Evolutionary conservation across 495 filamentous ascomycete species (phyloP).

Genomic region (Tricharina praecox): DNA sequence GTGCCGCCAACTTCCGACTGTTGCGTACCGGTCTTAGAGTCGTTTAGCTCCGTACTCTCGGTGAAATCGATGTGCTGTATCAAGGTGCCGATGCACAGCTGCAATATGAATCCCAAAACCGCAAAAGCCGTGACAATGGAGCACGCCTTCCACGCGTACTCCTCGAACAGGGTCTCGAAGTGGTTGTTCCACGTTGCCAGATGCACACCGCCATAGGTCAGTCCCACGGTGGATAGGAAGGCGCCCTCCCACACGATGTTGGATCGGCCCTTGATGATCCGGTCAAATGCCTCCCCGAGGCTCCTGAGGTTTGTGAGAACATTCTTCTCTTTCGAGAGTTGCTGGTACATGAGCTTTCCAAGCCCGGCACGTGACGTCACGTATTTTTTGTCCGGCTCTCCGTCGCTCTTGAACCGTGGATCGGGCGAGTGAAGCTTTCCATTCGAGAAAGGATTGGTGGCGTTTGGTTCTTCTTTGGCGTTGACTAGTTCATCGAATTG

Average conservation of each 20-base stretch:
- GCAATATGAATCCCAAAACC: background rate
- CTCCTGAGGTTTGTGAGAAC: background rate
- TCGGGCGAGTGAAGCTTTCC: background rate
- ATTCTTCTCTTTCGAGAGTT: background rate
- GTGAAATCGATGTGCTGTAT: no score
- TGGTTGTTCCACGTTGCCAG: conserved; percentile 1
- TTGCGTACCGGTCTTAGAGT: no score
- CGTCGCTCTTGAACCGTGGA: no score
- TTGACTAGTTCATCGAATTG: background rate
- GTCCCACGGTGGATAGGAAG: background rate
- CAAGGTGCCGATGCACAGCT: background rate
- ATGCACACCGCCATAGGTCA: conserved; percentile 3
- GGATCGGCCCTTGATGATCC: background rate
- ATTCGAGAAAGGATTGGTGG: background rate
- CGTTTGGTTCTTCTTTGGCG: no score
- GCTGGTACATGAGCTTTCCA: background rate
- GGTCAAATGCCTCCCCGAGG: background rate
- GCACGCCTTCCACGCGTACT: background rate
- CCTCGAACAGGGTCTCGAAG: background rate
- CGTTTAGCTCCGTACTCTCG: no score
- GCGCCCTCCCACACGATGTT: background rate
- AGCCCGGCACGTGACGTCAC: background rate
- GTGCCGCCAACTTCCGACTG: no score
- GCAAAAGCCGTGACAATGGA: background rate
- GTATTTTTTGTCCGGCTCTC: background rate